Conservation (phyloP, 1,284 basidiomycete species). For the Peniophora sp. region DNA sequence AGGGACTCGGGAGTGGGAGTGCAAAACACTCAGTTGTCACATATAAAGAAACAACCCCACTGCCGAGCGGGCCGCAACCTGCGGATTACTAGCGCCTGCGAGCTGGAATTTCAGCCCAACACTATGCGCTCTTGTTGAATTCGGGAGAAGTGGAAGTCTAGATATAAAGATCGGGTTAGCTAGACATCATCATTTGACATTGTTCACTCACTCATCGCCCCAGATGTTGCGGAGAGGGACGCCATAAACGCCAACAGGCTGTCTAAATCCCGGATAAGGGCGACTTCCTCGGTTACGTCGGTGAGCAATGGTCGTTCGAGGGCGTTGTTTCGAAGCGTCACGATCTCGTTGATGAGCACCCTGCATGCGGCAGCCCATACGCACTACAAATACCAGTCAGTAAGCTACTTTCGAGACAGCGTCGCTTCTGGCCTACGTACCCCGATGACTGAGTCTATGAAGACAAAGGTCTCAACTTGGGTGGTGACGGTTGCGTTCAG, state of each 20-base stretch:
- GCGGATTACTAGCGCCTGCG: no score
- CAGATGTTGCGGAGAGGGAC: constrained; percentile 6
- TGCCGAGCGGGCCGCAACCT: no score
- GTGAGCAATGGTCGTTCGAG: constrained; percentile 1
- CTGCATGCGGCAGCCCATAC: constrained; percentile 19
- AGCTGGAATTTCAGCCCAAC: no score
- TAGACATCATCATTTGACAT: neutral
- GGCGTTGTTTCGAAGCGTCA: constrained; percentile 5
- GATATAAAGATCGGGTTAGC: neutral
- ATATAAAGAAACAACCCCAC: no score
- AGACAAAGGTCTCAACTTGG: constrained; percentile 9
- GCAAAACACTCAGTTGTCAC: no score
- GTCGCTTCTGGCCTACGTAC: constrained; percentile 10
- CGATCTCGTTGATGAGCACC: constrained; percentile 16
- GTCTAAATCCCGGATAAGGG: constrained; percentile 7
- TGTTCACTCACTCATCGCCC: constrained; percentile 10
- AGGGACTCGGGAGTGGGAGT: no score
- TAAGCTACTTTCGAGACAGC: neutral
- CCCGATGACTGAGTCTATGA: constrained; percentile 18
- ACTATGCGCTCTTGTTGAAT: constrained; percentile 9
- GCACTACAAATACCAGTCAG: constrained; percentile 6
- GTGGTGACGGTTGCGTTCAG: constrained; percentile 8
- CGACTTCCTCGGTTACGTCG: neutral
- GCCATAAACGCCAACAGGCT: constrained; percentile 8
- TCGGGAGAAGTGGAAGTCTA: constrained; percentile 8